These are phyloP conservation scores for Abrus pulchellus DNA, from an alignment of 306 rosid genomes.

Conservation along the genomic window DNA sequence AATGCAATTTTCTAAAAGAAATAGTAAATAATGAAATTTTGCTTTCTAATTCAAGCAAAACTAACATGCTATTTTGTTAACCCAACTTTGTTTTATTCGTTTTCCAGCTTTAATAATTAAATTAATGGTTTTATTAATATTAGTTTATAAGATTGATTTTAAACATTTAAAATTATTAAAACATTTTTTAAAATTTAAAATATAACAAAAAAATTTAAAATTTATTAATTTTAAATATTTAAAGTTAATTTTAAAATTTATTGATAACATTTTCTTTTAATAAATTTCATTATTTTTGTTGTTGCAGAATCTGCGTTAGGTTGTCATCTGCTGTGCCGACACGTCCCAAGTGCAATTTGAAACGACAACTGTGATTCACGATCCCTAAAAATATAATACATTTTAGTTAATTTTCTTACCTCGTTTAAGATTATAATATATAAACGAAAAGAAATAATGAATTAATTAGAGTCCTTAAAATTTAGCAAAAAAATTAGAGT, in stretches of 20 bases:
- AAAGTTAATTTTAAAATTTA: too few relatives aligned
- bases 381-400: neutral
- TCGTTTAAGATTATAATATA: neutral
- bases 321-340: slow-evolving; percentile 36
- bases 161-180: too few relatives aligned
- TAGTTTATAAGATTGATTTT: too few relatives aligned
- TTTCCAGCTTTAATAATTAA: slow-evolving; percentile 15
- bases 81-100: slow-evolving; percentile 9
- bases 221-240: too few relatives aligned
- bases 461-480: too few relatives aligned
- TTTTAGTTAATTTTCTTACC: neutral
- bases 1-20: neutral
- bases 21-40: too few relatives aligned
- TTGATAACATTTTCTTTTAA: neutral
- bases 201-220: too few relatives aligned
- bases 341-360: neutral
- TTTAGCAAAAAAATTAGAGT: too few relatives aligned
- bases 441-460: neutral
- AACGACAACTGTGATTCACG: neutral
- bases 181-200: too few relatives aligned
- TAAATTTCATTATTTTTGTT: neutral
- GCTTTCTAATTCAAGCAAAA: too few relatives aligned
- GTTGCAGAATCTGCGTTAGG: slow-evolving; percentile 1
- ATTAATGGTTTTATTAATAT: too few relatives aligned
- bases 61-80: neutral